Base-by-base conservation (phyloP, 495 filamentous ascomycete genomes). In the Aspergillus asperescens region DNA sequence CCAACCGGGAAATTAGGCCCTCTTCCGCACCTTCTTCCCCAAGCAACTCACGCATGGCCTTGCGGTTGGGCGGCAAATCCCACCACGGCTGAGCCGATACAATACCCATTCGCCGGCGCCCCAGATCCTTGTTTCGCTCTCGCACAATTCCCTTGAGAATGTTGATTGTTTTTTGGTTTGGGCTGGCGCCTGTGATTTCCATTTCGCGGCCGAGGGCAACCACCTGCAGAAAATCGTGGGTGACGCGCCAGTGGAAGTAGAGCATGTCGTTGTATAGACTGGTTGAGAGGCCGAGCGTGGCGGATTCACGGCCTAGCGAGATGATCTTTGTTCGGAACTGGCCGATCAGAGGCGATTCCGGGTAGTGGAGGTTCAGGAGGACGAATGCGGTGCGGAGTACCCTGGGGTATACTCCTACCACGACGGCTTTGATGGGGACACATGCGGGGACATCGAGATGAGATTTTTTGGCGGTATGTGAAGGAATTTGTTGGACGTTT, bases 241-340 rank as follows among this genome's bases (percentile, higher is more conserved):
- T 81, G 3, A 77, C 75, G 27, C 65, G 66, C 83, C 87, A 91
- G 51, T 81, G 69, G 28, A 86, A 77, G 20, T 70, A 59, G 18
- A 90, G 71, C 29, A 91, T 68, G 40, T 86, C 80, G 63, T 92
- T 89, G 67, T 89, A 94, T 31, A 95, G 80, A 0, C 73, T 68
- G 2, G 85, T 85, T 23, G 81, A 86, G 18, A 80, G 81, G 20
- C 87, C 90, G 0, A 95, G 76, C 12, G 90, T 77, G 46, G 85
- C 84, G 10, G 87, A 88, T 20, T 79, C 71, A 1, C 81, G 72
- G 5, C 89, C 88, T 1, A 90, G 77, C 15, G 77, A 73, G 60
- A 87, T 89, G 66, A 94, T 77, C 1, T 76, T 78, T 1, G 88
- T 80, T 0, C 91, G 75, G 34, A 95, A 67, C 48, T 77, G 73